Evolutionary conservation across 441 rosid species (phyloP).

Genomic region (Aleurites moluccanus): DNA sequence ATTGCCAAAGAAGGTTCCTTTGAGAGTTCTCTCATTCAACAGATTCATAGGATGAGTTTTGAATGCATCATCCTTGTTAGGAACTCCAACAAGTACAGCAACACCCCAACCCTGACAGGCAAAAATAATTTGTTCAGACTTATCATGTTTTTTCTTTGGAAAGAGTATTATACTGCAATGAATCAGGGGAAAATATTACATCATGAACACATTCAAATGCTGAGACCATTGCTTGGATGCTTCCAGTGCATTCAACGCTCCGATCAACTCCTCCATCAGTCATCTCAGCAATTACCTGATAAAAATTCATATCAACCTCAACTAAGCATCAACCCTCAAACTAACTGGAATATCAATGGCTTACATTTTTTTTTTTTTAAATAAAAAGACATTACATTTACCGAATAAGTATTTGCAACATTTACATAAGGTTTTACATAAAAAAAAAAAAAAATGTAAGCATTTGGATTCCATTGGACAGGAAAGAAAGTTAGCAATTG

Average conservation of each 20-base stretch:
- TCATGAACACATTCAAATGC: slow-evolving; percentile 92
- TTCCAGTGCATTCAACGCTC: slow-evolving; percentile 80
- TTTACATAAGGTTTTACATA: neutral
- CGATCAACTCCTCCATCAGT: slow-evolving; percentile 78
- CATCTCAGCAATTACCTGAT: slow-evolving; percentile 72
- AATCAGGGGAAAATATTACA: slow-evolving; percentile 38
- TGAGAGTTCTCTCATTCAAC: slow-evolving; percentile 76
- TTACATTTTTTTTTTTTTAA: neutral
- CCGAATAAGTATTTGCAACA: neutral
- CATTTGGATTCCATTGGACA: neutral
- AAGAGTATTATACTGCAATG: neutral
- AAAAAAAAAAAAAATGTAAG: too few species aligned
- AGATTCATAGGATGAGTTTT: slow-evolving; percentile 71
- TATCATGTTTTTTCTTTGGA: neutral
- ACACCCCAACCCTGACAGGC: slow-evolving; percentile 86
- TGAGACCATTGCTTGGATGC: slow-evolving; percentile 70
- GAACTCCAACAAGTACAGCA: slow-evolving; percentile 90
- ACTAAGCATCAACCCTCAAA: neutral
- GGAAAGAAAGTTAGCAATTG: neutral
- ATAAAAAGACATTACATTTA: neutral
- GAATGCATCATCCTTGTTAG: slow-evolving; percentile 74
- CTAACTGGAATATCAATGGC: neutral
- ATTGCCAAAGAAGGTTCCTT: slow-evolving; percentile 90
- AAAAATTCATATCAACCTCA: slow-evolving; percentile 2
- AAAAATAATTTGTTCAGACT: neutral